Base-by-base conservation (phyloP, 2,329 filamentous ascomycete species). In the Westerdykella sp. region DNA sequence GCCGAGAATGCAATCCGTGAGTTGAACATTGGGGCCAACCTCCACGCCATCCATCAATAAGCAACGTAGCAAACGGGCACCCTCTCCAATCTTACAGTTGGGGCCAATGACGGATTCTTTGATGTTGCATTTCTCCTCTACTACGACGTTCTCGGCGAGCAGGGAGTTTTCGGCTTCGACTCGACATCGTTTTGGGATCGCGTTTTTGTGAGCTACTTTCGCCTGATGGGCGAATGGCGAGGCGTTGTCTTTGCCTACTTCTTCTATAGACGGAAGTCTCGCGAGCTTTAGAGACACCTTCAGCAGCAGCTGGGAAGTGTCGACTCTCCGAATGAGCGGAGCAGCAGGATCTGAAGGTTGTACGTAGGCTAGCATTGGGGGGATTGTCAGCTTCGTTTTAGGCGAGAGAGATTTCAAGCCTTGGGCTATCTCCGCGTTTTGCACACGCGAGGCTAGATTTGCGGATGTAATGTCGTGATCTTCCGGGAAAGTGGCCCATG, bases 31-130 rank as follows among this genome's bases (percentile, higher is more conserved):
- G 56, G 87, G 85, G 12, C 87, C 90, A 11, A 98, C 77, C 6
- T 87, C 82, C 1, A 87, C 90, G 3, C 87, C 87, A 47, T 97
- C 91, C 88, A 97, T 96, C 15, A 97, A 71, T 38, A 97, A 69
- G 66, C 91, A 97, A 51, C 90, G 80, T n/a, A 81, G 83, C 36
- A 98, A 70, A 52, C 90, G 86, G 23, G 85, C 88, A n/a, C 89
- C 88, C 54, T 84, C 82, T 49, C 83, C 82, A 51, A 98, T 91
- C 56, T 86, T 84, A 64, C 88, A 95, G 55, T 87, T 88, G 4
- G 87, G 81, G 2, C 93, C 93, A 34, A 98, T 80, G 23, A 96
- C 87, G 31, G 77, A 85, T 67, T 95, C 88, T 66, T 95, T 96
- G 69, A 98, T 85, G n/a, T 89, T 85, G 18, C 81, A 84, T 64